Evolutionary conservation across 2,329 filamentous ascomycete genomes (phyloP).

Genomic region (Trichophyton mentagrophytes): DNA sequence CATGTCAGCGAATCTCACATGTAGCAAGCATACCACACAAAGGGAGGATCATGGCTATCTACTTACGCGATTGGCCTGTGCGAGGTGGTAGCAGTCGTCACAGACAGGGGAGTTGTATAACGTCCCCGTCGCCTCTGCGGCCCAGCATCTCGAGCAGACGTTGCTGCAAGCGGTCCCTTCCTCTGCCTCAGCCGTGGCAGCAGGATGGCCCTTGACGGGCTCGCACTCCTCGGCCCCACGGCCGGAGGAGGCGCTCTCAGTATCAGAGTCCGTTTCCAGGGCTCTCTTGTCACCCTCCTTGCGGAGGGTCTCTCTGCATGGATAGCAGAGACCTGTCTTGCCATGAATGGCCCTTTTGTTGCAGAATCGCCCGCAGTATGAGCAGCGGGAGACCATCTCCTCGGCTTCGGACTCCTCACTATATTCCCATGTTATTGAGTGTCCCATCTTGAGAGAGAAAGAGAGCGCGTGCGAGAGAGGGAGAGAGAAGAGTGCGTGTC

Average conservation of each 20-base stretch:
- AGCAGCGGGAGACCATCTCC: constrained; percentile 12
- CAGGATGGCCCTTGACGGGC: background rate
- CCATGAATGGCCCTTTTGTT: constrained; percentile 4
- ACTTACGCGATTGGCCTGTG: constrained; percentile 14
- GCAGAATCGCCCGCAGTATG: constrained; percentile 15
- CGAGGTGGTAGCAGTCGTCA: constrained; percentile 12
- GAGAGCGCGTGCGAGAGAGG: too few relatives aligned
- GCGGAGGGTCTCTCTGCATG: constrained; percentile 10
- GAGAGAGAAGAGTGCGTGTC: background rate
- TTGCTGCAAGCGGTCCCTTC: background rate
- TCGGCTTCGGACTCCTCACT: constrained; percentile 12
- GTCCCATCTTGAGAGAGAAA: constrained; percentile 5
- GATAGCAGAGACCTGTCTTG: constrained; percentile 10
- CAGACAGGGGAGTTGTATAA: constrained; percentile 16
- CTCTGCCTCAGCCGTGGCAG: constrained; percentile 3
- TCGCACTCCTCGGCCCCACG: background rate
- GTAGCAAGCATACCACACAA: background rate
- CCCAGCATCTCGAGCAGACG: constrained; percentile 15
- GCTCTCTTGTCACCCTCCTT: constrained; percentile 4
- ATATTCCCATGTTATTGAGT: constrained; percentile 12
- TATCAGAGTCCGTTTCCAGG: constrained; percentile 5
- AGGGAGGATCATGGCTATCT: background rate
- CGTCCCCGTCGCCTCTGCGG: constrained; percentile 14
- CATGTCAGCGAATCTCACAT: background rate
- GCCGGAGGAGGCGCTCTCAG: background rate